A percentile compares a stretch with the other conserved stretches of the same genome.
These are phyloP conservation scores for Polychaeton citri DNA, from an alignment of 2,329 filamentous ascomycete species.

Conservation along the genomic window DNA sequence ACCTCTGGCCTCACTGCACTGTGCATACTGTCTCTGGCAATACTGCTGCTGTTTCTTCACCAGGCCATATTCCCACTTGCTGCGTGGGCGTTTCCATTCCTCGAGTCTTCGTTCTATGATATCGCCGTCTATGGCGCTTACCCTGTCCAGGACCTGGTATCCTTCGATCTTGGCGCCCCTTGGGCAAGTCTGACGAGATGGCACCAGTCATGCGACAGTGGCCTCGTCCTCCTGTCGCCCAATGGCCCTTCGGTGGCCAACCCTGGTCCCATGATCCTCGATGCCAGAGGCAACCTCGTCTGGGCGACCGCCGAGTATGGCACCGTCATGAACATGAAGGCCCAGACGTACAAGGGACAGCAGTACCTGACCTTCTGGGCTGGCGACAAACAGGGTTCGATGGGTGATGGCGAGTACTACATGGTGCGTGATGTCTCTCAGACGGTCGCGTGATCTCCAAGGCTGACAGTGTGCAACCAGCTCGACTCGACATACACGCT, in stretches of 20 bases:
- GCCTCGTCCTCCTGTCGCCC: constrained; percentile 17
- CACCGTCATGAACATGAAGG: constrained; percentile 17
- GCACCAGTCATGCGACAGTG: constrained; percentile 18
- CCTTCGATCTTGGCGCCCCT: constrained; percentile 16
- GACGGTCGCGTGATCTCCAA: no score
- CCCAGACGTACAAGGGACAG: constrained; percentile 22
- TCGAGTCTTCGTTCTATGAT: constrained; percentile 18
- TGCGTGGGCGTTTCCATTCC: constrained; percentile 14
- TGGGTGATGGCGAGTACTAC: constrained; percentile 21
- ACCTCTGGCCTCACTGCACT: not conserved
- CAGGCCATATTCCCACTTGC: constrained; percentile 17
- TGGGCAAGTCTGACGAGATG: constrained; percentile 14
- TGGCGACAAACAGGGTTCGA: constrained; percentile 21
- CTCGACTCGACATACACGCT: constrained; percentile 17
- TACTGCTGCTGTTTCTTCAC: constrained; percentile 9
- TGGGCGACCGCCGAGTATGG: constrained; percentile 21
- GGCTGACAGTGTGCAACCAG: not conserved
- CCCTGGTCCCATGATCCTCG: constrained; percentile 23
- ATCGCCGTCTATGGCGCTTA: constrained; percentile 20
- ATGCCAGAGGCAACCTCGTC: constrained; percentile 19
- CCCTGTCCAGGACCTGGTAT: constrained; percentile 13
- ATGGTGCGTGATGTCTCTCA: constrained; percentile 17
- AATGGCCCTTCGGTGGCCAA: constrained; percentile 16
- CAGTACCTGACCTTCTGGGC: constrained; percentile 27
- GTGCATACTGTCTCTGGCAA: not conserved